phyloP scores from a whole-genome alignment of 176 grass and related monocot species.

The Raddia guianensis region DNA sequence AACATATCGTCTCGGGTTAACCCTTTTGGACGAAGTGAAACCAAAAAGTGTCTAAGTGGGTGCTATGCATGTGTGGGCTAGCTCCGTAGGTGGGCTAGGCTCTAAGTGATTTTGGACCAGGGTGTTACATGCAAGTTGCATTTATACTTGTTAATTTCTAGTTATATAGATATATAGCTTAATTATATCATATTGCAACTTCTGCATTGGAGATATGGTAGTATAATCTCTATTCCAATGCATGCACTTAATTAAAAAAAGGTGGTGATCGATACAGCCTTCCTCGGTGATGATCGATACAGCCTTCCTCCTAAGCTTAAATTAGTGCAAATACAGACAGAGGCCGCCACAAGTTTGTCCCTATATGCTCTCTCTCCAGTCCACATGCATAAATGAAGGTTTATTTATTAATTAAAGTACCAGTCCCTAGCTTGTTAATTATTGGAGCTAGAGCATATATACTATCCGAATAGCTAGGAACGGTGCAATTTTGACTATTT shows the following conservation, averaged over 20 bases:
- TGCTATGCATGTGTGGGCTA: no score
- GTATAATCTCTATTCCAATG: background rate
- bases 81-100: no score
- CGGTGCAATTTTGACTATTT: background rate
- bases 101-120: no score
- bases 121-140: slow-evolving; percentile 41
- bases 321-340: slow-evolving; percentile 28
- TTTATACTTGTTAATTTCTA: background rate
- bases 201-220: slow-evolving; percentile 23
- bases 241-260: slow-evolving; percentile 38
- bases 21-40: no score
- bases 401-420: background rate
- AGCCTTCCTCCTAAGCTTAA: background rate
- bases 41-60: no score
- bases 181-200: background rate
- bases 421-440: background rate
- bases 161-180: background rate
- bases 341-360: slow-evolving; percentile 55
- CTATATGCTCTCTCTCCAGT: slow-evolving; percentile 2
- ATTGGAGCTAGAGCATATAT: background rate
- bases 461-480: background rate
- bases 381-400: slow-evolving; percentile 35
- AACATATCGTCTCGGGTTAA: no score
- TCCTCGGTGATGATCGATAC: background rate
- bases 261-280: background rate